Evolutionary conservation across 1,284 basidiomycete species (phyloP).

Genomic region (Trametes pubescens): DNA sequence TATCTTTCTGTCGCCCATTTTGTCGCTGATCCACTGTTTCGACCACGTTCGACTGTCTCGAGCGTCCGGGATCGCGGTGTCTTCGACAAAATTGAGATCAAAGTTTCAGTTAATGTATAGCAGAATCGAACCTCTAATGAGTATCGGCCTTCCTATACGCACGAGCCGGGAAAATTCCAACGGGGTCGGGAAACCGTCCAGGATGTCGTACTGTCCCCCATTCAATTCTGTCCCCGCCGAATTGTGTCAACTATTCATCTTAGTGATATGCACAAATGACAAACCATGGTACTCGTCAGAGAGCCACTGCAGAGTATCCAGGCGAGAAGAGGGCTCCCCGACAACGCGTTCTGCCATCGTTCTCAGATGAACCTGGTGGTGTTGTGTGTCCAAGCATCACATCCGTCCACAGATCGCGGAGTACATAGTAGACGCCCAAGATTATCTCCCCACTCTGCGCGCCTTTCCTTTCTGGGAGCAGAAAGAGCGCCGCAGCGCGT

Average conservation of each 20-base stretch:
- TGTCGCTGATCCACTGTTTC: constrained; percentile 64
- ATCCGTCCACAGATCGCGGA: constrained; percentile 15
- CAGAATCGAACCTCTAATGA: constrained; percentile 68
- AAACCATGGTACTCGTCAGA: constrained; percentile 64
- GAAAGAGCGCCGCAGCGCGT: constrained; percentile 23
- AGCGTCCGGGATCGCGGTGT: constrained; percentile 50
- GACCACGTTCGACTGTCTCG: constrained; percentile 61
- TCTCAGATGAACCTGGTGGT: not conserved
- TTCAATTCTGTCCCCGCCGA: constrained; percentile 81
- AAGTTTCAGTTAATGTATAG: not conserved
- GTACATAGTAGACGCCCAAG: constrained; percentile 21
- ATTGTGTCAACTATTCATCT: no score
- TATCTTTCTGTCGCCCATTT: constrained; percentile 63
- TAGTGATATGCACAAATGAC: no score
- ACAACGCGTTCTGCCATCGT: not conserved
- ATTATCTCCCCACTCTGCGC: constrained; percentile 21
- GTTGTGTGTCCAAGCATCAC: constrained; percentile 19
- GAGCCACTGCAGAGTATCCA: constrained; percentile 49
- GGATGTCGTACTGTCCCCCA: constrained; percentile 59
- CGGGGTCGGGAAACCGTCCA: constrained; percentile 68
- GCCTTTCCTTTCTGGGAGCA: constrained; percentile 19
- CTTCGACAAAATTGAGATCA: constrained; percentile 19
- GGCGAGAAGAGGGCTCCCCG: not conserved
- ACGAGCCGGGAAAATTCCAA: constrained; percentile 80
- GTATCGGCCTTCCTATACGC: constrained; percentile 78